A percentile compares a stretch with the other conserved stretches of the same genome.
phyloP scores from a whole-genome alignment of 371 early-diverging fungal species.

The Zancudomyces culisetae region DNA sequence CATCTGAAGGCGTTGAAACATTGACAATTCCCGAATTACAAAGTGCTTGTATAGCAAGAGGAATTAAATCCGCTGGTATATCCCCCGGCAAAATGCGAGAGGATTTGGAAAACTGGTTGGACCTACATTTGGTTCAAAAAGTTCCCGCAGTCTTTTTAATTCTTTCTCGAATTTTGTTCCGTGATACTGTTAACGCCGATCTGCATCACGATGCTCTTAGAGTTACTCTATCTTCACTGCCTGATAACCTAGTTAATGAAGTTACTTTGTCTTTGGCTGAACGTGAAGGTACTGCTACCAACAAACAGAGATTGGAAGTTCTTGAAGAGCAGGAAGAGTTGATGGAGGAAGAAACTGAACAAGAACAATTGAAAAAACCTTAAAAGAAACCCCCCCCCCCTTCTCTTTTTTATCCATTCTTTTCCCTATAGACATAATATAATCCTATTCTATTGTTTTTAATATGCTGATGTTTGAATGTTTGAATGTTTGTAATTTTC shows the following conservation, averaged over 20 bases:
- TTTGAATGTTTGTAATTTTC: too few relatives aligned
- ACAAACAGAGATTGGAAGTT: constrained; percentile 80
- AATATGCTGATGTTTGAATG: too few relatives aligned
- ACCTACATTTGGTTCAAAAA: constrained; percentile 73
- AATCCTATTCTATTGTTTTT: too few relatives aligned
- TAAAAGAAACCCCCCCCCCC: too few relatives aligned
- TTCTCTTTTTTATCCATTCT: too few relatives aligned
- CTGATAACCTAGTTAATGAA: constrained; percentile 75
- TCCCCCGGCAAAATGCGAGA: constrained; percentile 69
- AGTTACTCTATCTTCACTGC: constrained; percentile 80
- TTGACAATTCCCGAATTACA: constrained; percentile 73
- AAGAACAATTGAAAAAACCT: too few relatives aligned
- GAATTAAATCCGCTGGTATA: constrained; percentile 69
- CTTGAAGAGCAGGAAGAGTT: constrained; percentile 87
- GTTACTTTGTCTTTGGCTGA: constrained; percentile 76
- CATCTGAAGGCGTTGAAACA: constrained; percentile 70
- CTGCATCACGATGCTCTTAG: constrained; percentile 60
- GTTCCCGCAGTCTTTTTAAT: constrained; percentile 86
- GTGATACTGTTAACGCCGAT: constrained; percentile 36
- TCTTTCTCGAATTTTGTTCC: constrained; percentile 74
- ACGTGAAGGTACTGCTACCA: constrained; percentile 68
- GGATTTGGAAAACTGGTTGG: constrained; percentile 85
- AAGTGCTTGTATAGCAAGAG: constrained; percentile 73
- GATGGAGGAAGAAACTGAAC: constrained; percentile 73
- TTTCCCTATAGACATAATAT: too few relatives aligned